These are phyloP conservation scores for Penicillium sp. DNA, from an alignment of 2,329 filamentous ascomycete species.

Conservation along the genomic window DNA sequence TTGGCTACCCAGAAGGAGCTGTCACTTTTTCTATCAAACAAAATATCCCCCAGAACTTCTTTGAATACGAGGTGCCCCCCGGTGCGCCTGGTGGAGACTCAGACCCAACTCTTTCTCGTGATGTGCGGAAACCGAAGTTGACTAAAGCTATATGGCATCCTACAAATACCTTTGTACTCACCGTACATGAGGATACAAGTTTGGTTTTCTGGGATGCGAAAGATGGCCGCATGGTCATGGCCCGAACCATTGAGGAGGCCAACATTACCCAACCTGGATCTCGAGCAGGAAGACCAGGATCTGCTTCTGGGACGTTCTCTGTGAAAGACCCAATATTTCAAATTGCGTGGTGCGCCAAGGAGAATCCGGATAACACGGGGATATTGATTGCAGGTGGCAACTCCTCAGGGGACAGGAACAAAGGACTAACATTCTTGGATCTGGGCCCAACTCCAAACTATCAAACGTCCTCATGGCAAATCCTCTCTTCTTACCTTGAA, in stretches of 20 bases:
- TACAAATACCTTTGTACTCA: conserved; percentile 82
- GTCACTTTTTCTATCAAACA: conserved; percentile 95
- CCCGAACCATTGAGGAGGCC: conserved; percentile 71
- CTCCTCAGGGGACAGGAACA: conserved; percentile 61
- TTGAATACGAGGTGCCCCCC: conserved; percentile 75
- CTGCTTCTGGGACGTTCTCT: conserved; percentile 49
- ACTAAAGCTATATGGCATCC: conserved; percentile 92
- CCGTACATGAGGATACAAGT: conserved; percentile 84
- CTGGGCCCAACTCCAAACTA: conserved; percentile 86
- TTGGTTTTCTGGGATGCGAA: conserved; percentile 93
- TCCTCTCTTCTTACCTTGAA: conserved; percentile 72
- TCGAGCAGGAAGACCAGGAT: conserved; percentile 37
- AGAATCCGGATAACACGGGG: conserved; percentile 88
- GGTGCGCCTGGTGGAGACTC: conserved; percentile 77
- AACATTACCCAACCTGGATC: conserved; percentile 66
- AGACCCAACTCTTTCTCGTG: conserved; percentile 60
- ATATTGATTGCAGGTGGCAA: conserved; percentile 82
- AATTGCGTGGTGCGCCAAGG: conserved; percentile 89
- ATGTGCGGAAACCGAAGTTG: conserved; percentile 66
- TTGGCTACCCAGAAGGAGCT: conserved; percentile 85
- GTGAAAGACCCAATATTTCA: conserved; percentile 71
- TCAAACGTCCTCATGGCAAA: conserved; percentile 84
- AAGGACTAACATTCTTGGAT: conserved; percentile 84
- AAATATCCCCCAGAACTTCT: conserved; percentile 71
- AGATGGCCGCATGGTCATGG: conserved; percentile 78